Conservation (phyloP, 2,329 filamentous ascomycete genomes). For the Allantophomopsis lycopodina region DNA sequence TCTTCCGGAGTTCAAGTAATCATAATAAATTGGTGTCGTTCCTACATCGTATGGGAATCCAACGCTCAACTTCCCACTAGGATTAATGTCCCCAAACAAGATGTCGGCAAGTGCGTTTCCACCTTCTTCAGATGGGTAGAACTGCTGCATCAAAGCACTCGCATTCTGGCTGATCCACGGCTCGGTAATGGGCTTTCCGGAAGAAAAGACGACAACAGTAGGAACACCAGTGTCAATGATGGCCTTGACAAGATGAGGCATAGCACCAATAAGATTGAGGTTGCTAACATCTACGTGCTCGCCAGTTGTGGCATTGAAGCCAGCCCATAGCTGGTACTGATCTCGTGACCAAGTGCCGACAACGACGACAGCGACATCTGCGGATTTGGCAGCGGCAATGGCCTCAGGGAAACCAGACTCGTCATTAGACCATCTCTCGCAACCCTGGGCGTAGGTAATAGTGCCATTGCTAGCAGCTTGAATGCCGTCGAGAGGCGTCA, state of each 20-base stretch:
- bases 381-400: conserved; percentile 46
- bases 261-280: conserved; percentile 56
- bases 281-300: conserved; percentile 56
- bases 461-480: conserved; percentile 41
- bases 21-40: conserved; percentile 56
- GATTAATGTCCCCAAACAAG: conserved; percentile 64
- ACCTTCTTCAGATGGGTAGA: conserved; percentile 68
- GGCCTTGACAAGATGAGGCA: conserved; percentile 50
- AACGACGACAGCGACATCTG: conserved; percentile 60
- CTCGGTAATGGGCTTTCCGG: conserved; percentile 64
- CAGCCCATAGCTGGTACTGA: conserved; percentile 56
- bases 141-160: conserved; percentile 56
- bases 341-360: conserved; percentile 68
- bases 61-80: conserved; percentile 55
- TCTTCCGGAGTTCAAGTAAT: conserved; percentile 62
- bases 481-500: conserved; percentile 59
- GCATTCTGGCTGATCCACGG: conserved; percentile 56
- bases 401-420: conserved; percentile 55
- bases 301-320: conserved; percentile 60
- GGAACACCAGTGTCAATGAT: conserved; percentile 57
- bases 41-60: conserved; percentile 55
- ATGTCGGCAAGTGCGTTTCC: conserved; percentile 71
- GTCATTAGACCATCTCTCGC: conserved; percentile 59
- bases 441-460: conserved; percentile 55
- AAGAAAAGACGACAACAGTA: conserved; percentile 72